Evolutionary conservation across 208 protist species (phyloP).

Genomic region (Crithidia brevicula): DNA sequence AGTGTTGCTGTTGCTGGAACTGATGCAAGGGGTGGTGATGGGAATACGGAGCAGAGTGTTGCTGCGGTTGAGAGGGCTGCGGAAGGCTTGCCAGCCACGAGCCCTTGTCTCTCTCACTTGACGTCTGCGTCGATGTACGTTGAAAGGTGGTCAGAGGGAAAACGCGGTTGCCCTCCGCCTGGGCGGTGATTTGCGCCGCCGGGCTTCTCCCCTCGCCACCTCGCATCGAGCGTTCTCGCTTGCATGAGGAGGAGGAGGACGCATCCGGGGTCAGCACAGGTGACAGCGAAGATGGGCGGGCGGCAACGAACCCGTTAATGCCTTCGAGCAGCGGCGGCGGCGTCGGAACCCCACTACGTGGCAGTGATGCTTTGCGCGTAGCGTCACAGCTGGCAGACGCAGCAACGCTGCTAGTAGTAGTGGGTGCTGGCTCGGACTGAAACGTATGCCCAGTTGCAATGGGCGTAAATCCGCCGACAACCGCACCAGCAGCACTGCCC

Average conservation of each 20-base stretch:
- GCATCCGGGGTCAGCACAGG: background rate
- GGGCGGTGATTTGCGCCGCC: no score
- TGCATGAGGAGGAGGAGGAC: background rate
- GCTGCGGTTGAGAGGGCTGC: background rate
- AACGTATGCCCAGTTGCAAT: no score
- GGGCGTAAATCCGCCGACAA: no score
- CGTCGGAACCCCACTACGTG: no score
- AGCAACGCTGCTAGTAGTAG: no score
- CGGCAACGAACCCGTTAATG: background rate
- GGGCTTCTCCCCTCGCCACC: background rate
- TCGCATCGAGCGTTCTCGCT: background rate
- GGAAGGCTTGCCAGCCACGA: background rate
- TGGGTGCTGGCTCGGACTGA: no score
- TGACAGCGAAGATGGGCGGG: background rate
- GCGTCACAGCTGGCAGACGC: no score
- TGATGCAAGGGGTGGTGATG: background rate
- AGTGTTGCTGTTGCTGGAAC: background rate
- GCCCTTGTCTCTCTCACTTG: background rate
- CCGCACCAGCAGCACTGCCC: no score
- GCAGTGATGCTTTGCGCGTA: no score
- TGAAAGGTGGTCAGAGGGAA: background rate
- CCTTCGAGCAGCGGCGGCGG: no score
- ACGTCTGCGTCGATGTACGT: background rate
- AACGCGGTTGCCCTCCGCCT: background rate
- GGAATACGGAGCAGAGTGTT: background rate